Conservation (phyloP, 192 early-diverging fungal species). For the Piromyces sp. region DNA sequence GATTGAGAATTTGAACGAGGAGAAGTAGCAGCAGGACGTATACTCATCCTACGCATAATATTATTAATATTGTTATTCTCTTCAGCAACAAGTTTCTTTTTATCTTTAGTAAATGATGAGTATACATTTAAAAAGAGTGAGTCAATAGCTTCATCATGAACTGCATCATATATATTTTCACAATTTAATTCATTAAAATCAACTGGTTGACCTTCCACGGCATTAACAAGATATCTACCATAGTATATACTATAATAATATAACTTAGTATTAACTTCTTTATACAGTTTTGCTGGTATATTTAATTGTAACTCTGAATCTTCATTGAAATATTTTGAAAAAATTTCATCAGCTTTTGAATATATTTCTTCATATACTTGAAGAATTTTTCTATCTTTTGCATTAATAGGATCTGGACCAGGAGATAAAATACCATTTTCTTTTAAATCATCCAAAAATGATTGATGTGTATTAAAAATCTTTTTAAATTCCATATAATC, state of each 20-base stretch:
- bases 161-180: background rate
- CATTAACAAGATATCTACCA: background rate
- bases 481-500: too few species aligned
- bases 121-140: background rate
- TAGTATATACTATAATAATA: background rate
- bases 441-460: too few species aligned
- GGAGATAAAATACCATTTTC: too few species aligned
- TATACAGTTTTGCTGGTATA: background rate
- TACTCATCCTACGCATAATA: too few species aligned
- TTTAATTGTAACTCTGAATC: background rate
- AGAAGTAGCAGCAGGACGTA: too few species aligned
- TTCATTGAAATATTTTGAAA: background rate
- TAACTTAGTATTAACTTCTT: background rate
- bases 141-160: background rate
- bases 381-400: background rate
- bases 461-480: too few species aligned
- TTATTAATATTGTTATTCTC: background rate
- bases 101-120: background rate
- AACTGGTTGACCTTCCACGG: background rate
- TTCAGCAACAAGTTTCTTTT: background rate
- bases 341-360: background rate
- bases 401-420: background rate
- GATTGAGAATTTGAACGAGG: too few species aligned
- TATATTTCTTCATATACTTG: background rate
- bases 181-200: background rate